Percentiles rank a stretch among this genome's conserved stretches.
Evolutionary conservation across 2,329 filamentous ascomycete genomes (phyloP).

Genomic region (Gremmenia infestans): DNA sequence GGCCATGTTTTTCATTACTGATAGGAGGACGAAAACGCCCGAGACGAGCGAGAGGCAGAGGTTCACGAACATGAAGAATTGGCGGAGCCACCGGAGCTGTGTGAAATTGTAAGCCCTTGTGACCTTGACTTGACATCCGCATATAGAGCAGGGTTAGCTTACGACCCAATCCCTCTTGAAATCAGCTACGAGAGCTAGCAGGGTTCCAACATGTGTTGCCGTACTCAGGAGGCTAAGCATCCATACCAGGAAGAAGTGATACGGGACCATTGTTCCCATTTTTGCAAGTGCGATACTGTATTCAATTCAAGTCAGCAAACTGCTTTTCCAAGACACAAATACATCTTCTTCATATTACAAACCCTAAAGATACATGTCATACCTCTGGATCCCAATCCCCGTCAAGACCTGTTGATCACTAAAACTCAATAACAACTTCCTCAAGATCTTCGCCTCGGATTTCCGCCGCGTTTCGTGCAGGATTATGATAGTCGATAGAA

Average conservation of each 20-base stretch:
- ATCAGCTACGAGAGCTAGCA: conserved; percentile 61
- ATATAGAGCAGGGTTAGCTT: neutral
- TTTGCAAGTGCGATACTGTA: conserved; percentile 52
- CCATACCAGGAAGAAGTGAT: conserved; percentile 70
- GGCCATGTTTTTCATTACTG: conserved; percentile 74
- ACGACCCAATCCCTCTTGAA: conserved; percentile 60
- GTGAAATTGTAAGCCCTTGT: neutral
- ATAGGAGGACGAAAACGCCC: conserved; percentile 94
- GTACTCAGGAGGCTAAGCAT: conserved; percentile 60
- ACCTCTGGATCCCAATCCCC: conserved; percentile 60
- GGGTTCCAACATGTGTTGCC: conserved; percentile 59
- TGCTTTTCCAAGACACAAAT: too few species aligned
- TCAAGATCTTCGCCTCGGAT: conserved; percentile 46
- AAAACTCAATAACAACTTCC: conserved; percentile 61
- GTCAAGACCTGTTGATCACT: conserved; percentile 66
- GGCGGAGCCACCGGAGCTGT: conserved; percentile 55
- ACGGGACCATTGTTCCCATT: conserved; percentile 53
- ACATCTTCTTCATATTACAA: too few species aligned
- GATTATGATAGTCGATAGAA: conserved; percentile 53
- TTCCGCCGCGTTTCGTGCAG: conserved; percentile 46
- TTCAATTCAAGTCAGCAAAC: neutral
- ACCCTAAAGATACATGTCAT: neutral
- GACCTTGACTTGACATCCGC: neutral
- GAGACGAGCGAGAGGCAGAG: conserved; percentile 62
- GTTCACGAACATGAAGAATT: conserved; percentile 62